These are phyloP conservation scores for Coniferiporia weirii DNA, from an alignment of 1,284 basidiomycete species.

Conservation along the genomic window DNA sequence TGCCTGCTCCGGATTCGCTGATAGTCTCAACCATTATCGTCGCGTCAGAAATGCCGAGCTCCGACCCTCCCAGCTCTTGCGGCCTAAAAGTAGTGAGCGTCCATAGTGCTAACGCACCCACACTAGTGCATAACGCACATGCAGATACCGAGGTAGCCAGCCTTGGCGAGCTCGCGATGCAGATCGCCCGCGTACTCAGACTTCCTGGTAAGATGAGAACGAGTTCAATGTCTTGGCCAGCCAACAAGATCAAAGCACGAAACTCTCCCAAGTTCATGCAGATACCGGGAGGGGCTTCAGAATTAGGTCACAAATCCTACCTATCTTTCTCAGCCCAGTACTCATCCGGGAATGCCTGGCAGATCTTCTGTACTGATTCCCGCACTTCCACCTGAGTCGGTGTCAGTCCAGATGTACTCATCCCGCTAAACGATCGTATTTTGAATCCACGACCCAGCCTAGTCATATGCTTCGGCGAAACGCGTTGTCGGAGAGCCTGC, in stretches of 20 bases:
- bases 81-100: slow-evolving; percentile 5
- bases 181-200: slow-evolving; percentile 20
- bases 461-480: too few species aligned
- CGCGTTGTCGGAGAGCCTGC: too few species aligned
- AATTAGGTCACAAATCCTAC: background rate
- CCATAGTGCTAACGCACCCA: background rate
- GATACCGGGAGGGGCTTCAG: background rate
- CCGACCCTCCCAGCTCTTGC: slow-evolving; percentile 26
- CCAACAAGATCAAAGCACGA: background rate
- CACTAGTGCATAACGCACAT: slow-evolving; percentile 5
- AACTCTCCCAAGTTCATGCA: too few species aligned
- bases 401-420: slow-evolving; percentile 20
- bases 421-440: slow-evolving; percentile 15
- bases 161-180: slow-evolving; percentile 20
- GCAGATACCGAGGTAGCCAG: slow-evolving; percentile 21
- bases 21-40: slow-evolving; percentile 36
- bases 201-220: slow-evolving; percentile 10
- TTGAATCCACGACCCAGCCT: too few species aligned
- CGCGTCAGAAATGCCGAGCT: slow-evolving; percentile 32
- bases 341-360: slow-evolving; percentile 20
- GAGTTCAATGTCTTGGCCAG: background rate
- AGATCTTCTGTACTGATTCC: slow-evolving; percentile 20
- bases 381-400: slow-evolving; percentile 20
- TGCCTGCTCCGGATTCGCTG: slow-evolving; percentile 30
- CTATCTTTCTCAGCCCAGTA: slow-evolving; percentile 22